Base-by-base conservation (phyloP, 1,284 basidiomycete genomes). In the Kalmanozyma brasiliensis region DNA sequence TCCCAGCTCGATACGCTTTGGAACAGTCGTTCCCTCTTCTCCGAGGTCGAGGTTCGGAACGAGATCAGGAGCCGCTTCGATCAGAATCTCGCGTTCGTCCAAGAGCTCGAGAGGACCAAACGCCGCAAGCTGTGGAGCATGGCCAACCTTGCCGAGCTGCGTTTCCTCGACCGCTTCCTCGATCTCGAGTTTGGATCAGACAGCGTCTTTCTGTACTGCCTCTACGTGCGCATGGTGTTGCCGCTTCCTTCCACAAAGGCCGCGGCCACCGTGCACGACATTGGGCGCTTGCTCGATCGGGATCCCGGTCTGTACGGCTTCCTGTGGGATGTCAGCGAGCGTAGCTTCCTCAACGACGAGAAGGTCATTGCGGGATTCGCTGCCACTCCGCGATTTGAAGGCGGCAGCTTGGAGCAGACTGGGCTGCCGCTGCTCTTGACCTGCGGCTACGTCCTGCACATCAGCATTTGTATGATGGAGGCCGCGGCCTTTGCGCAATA, bases 111-210 rank as follows among this genome's bases (percentile, higher is more conserved):
- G 16, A 43, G 11, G 8, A 32, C 33, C 44, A 60, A 60, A 16
- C 48, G 45, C 11, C 23, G 17, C 34, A 47, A 40, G 40, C 44
- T 52, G 2, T 60, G 45, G 45, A 26, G 26, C 38, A 45, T 60
- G 16, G 57, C 37, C 35, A 32, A 60, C 13, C 40, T 60, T 24
- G 30, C 34, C 20, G 38, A 52, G 23, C 49, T 60, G 45, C 42
- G 35, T 7, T 40, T 60, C 26, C 29, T 60, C 6, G 57, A 60
- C 32, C 49, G 49, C 29, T 60, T 49, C 49, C 38, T 60, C 17
- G 57, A 60, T 16, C 40, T 52, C 19, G 45, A 60, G n/a, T 40
- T 52, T 22, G 40, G 49, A 14, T 60, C 57, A 14, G 49, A 60
- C 23, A 30, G 34, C 16, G 32, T 26, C 38, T 48, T 38, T 24